Evolutionary conservation across 1,139 yeast species (phyloP).

Genomic region (Saccharomyces hybrid): DNA sequence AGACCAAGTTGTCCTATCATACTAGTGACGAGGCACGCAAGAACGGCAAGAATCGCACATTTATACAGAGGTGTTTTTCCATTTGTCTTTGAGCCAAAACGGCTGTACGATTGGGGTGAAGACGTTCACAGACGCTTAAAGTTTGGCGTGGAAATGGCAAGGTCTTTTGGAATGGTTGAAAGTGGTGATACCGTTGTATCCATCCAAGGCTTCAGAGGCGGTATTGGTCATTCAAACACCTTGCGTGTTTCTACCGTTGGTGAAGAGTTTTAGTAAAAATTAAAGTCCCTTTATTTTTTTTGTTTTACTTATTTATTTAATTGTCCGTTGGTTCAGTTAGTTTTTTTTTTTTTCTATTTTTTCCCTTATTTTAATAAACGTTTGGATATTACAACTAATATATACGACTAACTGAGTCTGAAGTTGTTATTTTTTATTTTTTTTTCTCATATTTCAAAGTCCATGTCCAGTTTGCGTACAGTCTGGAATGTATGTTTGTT

Average conservation of each 20-base stretch:
- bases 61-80: slow-evolving; percentile 98
- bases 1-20: slow-evolving; percentile 96
- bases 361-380: neutral
- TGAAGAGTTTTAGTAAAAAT: slow-evolving; percentile 3
- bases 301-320: neutral
- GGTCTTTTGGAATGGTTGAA: slow-evolving; percentile 73
- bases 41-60: slow-evolving; percentile 91
- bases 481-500: slow-evolving; percentile 20
- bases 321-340: neutral
- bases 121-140: slow-evolving; percentile 93
- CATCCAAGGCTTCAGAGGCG: slow-evolving; percentile 98
- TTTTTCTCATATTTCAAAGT: slow-evolving; percentile 14
- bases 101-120: slow-evolving; percentile 82
- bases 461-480: slow-evolving; percentile 18
- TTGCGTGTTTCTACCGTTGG: slow-evolving; percentile 55
- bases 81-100: slow-evolving; percentile 64
- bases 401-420: neutral
- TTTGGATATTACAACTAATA: neutral
- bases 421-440: neutral
- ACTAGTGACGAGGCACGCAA: slow-evolving; percentile 93
- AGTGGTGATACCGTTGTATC: slow-evolving; percentile 89
- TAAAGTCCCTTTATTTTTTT: neutral
- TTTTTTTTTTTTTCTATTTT: neutral
- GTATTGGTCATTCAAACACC: slow-evolving; percentile 98
- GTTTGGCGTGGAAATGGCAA: slow-evolving; percentile 89